Conservation (phyloP, 2,329 filamentous ascomycete species). For the Chaetomium sp. region DNA sequence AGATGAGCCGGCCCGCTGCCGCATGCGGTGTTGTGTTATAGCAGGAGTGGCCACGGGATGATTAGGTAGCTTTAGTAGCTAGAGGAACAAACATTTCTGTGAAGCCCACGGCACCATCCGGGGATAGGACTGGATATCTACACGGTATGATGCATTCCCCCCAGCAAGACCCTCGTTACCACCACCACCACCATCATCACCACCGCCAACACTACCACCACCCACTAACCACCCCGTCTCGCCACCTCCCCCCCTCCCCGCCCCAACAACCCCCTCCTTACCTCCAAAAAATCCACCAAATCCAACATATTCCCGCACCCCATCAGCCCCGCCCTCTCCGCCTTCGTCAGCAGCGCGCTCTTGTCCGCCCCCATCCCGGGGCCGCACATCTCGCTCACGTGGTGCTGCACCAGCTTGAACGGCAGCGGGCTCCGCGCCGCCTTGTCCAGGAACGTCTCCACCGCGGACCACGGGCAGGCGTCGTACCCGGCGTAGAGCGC, state of each 20-base stretch:
- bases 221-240: neutral
- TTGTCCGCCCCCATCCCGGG: slow-evolving; percentile 59
- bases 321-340: slow-evolving; percentile 55
- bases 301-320: slow-evolving; percentile 57
- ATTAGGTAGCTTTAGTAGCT: neutral
- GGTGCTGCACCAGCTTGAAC: slow-evolving; percentile 65
- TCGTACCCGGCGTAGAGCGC: slow-evolving; percentile 62
- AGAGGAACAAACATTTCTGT: neutral
- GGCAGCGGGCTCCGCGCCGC: slow-evolving; percentile 61
- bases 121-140: too few relatives aligned
- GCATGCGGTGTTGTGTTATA: neutral
- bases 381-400: slow-evolving; percentile 67
- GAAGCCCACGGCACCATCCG: too few relatives aligned
- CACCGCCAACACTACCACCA: neutral
- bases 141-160: too few relatives aligned
- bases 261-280: slow-evolving; percentile 44
- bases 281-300: slow-evolving; percentile 62
- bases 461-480: slow-evolving; percentile 62
- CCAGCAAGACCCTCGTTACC: neutral
- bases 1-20: slow-evolving; percentile 6
- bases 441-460: slow-evolving; percentile 64
- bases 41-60: neutral
- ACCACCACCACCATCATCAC: neutral
- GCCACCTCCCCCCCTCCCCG: neutral
- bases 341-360: slow-evolving; percentile 55